These are phyloP conservation scores for Suillus variegatus DNA, from an alignment of 768 basidiomycete species.

Conservation along the genomic window DNA sequence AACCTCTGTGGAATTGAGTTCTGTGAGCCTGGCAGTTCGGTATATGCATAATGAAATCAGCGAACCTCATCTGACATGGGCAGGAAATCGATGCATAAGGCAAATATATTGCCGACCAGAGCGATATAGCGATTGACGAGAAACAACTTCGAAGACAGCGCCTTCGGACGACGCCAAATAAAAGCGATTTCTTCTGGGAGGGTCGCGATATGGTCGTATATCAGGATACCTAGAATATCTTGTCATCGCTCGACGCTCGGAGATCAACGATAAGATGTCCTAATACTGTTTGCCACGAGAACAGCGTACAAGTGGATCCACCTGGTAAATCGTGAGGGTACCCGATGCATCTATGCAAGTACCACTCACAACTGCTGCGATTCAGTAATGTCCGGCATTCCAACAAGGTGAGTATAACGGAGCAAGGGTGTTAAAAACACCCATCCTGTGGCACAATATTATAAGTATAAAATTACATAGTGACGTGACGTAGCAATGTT, in stretches of 20 bases:
- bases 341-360: background rate
- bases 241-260: background rate
- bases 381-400: background rate
- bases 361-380: background rate
- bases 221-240: constrained; percentile 23
- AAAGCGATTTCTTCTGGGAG: constrained; percentile 39
- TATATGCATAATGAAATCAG: background rate
- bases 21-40: background rate
- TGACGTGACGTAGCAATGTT: background rate
- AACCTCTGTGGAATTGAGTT: background rate
- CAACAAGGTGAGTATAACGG: background rate
- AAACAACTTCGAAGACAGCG: constrained; percentile 43
- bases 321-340: background rate
- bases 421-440: background rate
- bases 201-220: constrained; percentile 33
- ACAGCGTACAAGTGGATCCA: constrained; percentile 5
- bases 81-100: constrained; percentile 30
- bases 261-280: background rate
- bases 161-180: constrained; percentile 46
- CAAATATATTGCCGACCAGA: constrained; percentile 39
- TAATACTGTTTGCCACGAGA: constrained; percentile 8
- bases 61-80: constrained; percentile 5
- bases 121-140: constrained; percentile 52
- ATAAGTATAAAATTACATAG: background rate
- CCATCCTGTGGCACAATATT: background rate